Evolutionary conservation across 352 stramenopile genomes (phyloP).

Genomic region (Globisporangium parvum): DNA sequence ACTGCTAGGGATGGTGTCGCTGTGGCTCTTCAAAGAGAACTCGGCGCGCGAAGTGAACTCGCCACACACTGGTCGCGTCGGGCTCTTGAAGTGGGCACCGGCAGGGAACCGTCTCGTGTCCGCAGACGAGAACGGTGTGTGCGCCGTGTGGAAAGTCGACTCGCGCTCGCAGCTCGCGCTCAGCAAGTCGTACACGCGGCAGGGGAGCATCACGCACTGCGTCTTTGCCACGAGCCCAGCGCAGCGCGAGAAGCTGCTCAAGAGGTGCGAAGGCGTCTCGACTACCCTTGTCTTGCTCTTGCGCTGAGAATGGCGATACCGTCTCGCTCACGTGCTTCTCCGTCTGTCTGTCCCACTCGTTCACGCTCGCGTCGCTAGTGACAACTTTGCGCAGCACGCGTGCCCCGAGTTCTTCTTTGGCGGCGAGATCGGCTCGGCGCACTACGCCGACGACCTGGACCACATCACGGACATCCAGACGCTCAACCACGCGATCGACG

Average conservation of each 20-base stretch:
- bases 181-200: slow-evolving; percentile 79
- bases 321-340: too few relatives aligned
- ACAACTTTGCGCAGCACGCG: slow-evolving; percentile 40
- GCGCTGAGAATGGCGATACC: too few relatives aligned
- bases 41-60: slow-evolving; percentile 73
- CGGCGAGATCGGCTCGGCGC: slow-evolving; percentile 85
- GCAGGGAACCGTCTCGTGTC: slow-evolving; percentile 86
- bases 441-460: slow-evolving; percentile 90
- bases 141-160: slow-evolving; percentile 86
- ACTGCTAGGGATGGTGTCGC: slow-evolving; percentile 59
- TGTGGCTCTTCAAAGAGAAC: slow-evolving; percentile 79
- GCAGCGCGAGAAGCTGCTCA: slow-evolving; percentile 30
- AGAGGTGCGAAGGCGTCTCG: slow-evolving; percentile 21
- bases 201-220: slow-evolving; percentile 83
- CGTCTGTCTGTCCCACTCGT: too few relatives aligned
- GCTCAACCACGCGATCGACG: slow-evolving; percentile 81
- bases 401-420: slow-evolving; percentile 92
- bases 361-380: too few relatives aligned
- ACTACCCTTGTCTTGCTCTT: background rate
- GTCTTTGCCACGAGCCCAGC: slow-evolving; percentile 68
- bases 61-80: slow-evolving; percentile 71
- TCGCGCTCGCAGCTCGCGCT: slow-evolving; percentile 66
- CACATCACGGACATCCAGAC: slow-evolving; percentile 89
- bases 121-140: slow-evolving; percentile 80
- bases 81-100: slow-evolving; percentile 83